These are phyloP conservation scores for Gossypium bickii DNA, from an alignment of 345 rosid genomes.

Conservation along the genomic window DNA sequence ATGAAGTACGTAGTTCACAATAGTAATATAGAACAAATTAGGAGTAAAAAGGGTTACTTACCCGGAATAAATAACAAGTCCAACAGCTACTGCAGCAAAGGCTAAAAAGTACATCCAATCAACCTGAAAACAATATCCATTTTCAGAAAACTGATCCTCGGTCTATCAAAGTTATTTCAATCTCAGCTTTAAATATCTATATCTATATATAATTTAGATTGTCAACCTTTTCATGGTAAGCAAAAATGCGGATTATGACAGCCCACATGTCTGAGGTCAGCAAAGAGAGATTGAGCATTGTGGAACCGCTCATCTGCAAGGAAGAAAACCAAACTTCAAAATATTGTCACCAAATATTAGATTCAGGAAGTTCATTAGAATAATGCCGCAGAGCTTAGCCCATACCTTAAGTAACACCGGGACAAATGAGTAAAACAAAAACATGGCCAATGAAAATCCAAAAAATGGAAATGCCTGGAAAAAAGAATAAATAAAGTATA, in stretches of 20 bases:
- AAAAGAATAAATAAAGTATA: neutral
- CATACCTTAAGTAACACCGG: slow-evolving; percentile 80
- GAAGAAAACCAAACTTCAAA: neutral
- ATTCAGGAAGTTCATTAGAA: neutral
- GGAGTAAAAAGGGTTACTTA: slow-evolving; percentile 19
- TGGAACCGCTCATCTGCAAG: slow-evolving; percentile 66
- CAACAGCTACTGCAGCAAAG: slow-evolving; percentile 63
- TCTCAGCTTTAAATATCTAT: neutral
- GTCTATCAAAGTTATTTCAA: neutral
- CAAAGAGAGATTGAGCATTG: slow-evolving; percentile 87
- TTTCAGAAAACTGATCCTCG: neutral
- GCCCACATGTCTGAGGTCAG: slow-evolving; percentile 97
- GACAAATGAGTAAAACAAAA: slow-evolving; percentile 77
- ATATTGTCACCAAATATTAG: neutral
- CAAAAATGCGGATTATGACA: slow-evolving; percentile 74
- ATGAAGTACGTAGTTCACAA: neutral
- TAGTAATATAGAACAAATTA: neutral
- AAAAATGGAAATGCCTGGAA: slow-evolving; percentile 69
- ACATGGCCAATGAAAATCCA: slow-evolving; percentile 57
- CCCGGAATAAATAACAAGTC: slow-evolving; percentile 76
- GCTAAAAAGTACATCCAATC: slow-evolving; percentile 93
- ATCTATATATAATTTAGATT: neutral
- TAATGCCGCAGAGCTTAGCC: too few relatives aligned
- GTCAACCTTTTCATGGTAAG: slow-evolving; percentile 79
- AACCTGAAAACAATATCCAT: slow-evolving; percentile 32